Conservation (phyloP, 2,329 filamentous ascomycete genomes). For the Calonectria pteridis region DNA sequence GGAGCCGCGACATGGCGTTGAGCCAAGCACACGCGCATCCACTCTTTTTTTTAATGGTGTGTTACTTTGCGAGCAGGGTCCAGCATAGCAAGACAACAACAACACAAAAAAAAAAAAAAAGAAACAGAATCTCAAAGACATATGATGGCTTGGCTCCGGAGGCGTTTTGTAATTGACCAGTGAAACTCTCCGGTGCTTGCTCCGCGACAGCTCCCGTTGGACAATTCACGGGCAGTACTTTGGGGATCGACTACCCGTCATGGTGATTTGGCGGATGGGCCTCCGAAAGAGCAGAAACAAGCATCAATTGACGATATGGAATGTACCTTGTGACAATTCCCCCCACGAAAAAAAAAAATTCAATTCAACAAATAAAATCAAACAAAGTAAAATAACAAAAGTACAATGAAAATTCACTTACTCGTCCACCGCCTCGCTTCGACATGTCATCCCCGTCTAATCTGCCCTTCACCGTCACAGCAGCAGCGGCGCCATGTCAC, state of each 20-base stretch:
- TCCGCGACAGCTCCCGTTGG: background rate
- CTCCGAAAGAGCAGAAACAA: background rate
- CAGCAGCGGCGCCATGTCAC: slow-evolving; percentile 7
- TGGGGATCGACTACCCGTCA: background rate
- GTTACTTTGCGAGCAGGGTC: background rate
- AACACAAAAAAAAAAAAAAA: background rate
- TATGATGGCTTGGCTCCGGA: background rate
- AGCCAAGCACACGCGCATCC: background rate
- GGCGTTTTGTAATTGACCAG: background rate
- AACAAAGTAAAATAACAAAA: background rate
- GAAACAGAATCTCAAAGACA: background rate
- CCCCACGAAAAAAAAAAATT: background rate
- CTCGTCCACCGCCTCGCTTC: background rate
- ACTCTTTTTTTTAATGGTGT: background rate
- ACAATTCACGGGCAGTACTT: background rate
- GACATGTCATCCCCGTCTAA: slow-evolving; percentile 1
- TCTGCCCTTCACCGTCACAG: background rate
- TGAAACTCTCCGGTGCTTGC: background rate
- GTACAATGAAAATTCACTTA: background rate
- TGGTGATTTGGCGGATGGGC: background rate
- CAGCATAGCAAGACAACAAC: no score
- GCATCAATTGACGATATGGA: background rate
- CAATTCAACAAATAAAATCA: no score
- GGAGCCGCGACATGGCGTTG: background rate
- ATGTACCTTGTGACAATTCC: background rate